Evolutionary conservation across 176 grass and related monocot species (phyloP).

Genomic region (Tillandsia leiboldiana): DNA sequence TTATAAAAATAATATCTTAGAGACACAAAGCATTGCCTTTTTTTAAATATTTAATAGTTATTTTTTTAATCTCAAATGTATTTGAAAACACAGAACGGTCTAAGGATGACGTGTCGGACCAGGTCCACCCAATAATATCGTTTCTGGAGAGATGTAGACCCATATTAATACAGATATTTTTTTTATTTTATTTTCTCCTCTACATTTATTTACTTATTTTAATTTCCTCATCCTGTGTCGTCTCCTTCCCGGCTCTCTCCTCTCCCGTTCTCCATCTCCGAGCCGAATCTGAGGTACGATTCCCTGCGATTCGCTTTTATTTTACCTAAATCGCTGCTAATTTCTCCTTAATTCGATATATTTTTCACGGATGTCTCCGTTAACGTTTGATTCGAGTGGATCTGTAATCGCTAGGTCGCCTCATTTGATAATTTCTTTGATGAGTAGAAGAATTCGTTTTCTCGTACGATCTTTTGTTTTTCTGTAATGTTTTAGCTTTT

Average conservation of each 20-base stretch:
- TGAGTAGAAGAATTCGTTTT: not conserved
- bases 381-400: not conserved
- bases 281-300: constrained; percentile 33
- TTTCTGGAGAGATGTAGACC: not conserved
- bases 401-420: not conserved
- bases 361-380: not conserved
- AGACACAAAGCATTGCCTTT: too few species aligned
- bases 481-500: constrained; percentile 5
- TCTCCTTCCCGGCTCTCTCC: constrained; percentile 20
- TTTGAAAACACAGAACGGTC: too few species aligned
- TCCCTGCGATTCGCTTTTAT: not conserved
- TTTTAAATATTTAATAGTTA: too few species aligned
- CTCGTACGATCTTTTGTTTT: not conserved
- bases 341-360: constrained; percentile 1
- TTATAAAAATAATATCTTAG: too few species aligned
- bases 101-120: too few species aligned
- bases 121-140: too few species aligned
- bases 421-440: not conserved
- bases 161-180: not conserved
- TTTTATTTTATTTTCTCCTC: not conserved
- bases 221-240: constrained; percentile 4
- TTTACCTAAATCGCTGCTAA: constrained; percentile 4
- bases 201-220: constrained; percentile 12
- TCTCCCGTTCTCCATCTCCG: constrained; percentile 18
- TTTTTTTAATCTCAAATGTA: too few species aligned